Base-by-base conservation (phyloP, 2,329 filamentous ascomycete species). In the Diaporthe sp. region DNA sequence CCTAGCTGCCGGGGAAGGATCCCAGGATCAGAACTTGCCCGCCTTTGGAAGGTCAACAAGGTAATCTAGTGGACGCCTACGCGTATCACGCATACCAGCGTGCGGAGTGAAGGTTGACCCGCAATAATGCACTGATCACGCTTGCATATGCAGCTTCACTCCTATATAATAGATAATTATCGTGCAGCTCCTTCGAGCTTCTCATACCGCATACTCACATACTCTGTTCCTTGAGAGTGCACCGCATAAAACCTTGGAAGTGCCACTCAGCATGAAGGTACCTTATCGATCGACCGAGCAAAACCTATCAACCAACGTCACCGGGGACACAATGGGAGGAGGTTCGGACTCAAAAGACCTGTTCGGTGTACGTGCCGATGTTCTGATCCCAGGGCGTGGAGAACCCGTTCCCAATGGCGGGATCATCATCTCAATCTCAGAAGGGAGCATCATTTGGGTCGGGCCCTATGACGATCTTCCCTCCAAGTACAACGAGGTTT, bases 311-410 rank as follows among this genome's bases (percentile, higher is more conserved):
- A 51, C 15, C 30, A 17, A 27, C 44, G 7, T 10, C 7, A 13
- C 27, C 8, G 8, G 15, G 22, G 27, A 22, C n/a, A 42, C 19
- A n/a, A 72, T 72, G 70, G 70, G 70, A 42, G 70, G 70, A 30
- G 59, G 59, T 32, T n/a, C 32, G n/a, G 19, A 47, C 59, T 66
- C 59, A 6, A 17, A 51, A 17, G 42, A 39, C 32, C 30, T 58
- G 10, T 76, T 75, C 39, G 76, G 79, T 71, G 78, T 82, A 58
- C 70, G 69, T 15, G 79, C 83, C 9, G 80, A 82, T 30, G 76
- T 88, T 25, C 80, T 88, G 9, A 88, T 88, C 50, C 87, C 87
- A 2, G 86, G 86, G n/a, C 82, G 82, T 25, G 86, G 85, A 7
- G 74, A 85, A 15, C 86, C 86, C 9, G 76, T 85, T 73, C 76